Evolutionary conservation across 2,329 filamentous ascomycete species (phyloP), one percentile per base, ranked within the genome.

Genomic region (Lachnellula suecica): DNA sequence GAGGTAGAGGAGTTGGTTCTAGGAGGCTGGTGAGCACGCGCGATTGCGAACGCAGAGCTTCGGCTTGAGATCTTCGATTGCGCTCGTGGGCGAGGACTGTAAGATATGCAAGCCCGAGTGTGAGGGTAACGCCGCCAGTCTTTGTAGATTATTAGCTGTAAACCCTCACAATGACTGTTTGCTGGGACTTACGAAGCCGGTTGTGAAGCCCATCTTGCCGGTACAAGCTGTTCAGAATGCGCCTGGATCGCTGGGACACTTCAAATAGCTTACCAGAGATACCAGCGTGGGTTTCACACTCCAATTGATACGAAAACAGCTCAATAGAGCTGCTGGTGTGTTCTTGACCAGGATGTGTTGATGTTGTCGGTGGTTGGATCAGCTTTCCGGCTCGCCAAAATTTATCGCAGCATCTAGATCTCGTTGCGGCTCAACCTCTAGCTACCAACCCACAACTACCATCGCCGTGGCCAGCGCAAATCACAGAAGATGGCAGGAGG

Each of bases 41-140:
- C 44, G 79, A 75, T 63, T 86, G 83, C 35, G 78, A 72, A 61
- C 81, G 81, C 7, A 87, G 74, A 52, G 77, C 63, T 57, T 77
- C 74, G 61, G 77, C 74, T 67, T 86, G 83, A 22, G 74, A 68
- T 63, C 81, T 75, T 61, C 88, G 85, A 67, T 82, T 87, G 57
- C 82, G 81, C 62, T 85, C 82, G 72, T 92, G 88, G 19, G 86
- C 75, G 65, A 87, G 79, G 29, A 89, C 73, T 44, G 85, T 83
- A 50, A 92, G 77, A 71, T 91, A 92, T 63, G 89, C 81, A 54
- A 88, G 66, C 40, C 84, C 85, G 54, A 89, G 82, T 44, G 88
- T 91, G 55, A 93, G 76, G 59, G 88, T 87, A 51, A 90, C 82
- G 60, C 89, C 88, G 66, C 88, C 85, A 59, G 87, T 83, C 88